Conservation (phyloP, 78 protist genomes). For the Dictyostelium capitatum region DNA sequence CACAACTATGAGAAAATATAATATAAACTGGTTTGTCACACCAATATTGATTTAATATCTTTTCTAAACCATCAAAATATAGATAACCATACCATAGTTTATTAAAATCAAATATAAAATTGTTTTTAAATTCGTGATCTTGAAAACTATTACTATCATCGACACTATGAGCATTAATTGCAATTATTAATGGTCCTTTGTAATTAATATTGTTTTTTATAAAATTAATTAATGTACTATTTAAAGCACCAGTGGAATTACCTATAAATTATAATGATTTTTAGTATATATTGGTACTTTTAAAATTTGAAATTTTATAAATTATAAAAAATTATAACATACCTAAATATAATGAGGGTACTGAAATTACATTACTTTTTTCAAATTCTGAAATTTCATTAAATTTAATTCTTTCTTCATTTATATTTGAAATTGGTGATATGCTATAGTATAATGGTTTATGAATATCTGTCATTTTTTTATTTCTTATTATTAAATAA, state of each 20-base stretch:
- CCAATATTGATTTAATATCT: neutral
- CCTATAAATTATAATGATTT: neutral
- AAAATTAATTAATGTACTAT: neutral
- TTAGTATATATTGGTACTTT: too few relatives aligned
- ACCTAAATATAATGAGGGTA: neutral
- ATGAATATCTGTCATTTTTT: too few relatives aligned
- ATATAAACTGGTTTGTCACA: neutral
- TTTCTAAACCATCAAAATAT: neutral
- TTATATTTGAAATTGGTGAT: neutral
- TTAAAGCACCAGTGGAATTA: neutral
- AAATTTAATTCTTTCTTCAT: neutral
- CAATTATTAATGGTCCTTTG: neutral
- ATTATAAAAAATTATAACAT: neutral
- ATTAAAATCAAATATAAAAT: neutral
- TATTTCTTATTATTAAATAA: too few relatives aligned
- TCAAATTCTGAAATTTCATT: neutral
- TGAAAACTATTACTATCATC: neutral
- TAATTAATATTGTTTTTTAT: neutral
- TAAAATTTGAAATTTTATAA: too few relatives aligned
- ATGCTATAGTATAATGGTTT: conserved; percentile 10
- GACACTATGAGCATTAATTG: neutral
- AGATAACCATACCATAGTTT: neutral
- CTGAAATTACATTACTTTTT: neutral
- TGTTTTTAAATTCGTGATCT: neutral
- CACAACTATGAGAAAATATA: neutral